Evolutionary conservation across 2,329 filamentous ascomycete genomes (phyloP), one percentile per base, ranked within the genome.

Genomic region (Blumeriella jaapii): DNA sequence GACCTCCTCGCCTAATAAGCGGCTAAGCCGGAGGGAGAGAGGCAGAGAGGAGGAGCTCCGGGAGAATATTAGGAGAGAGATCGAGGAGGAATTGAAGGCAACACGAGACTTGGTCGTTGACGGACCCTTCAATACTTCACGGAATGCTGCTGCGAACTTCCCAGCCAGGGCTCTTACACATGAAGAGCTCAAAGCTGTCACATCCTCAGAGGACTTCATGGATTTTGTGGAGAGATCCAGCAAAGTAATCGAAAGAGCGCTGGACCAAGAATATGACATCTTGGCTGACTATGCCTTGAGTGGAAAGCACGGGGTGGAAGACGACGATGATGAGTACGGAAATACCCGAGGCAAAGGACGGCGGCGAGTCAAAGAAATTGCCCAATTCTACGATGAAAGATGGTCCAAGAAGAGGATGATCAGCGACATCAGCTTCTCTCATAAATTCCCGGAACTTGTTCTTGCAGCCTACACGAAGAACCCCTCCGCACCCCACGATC

Each of bases 321-420:
- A 93, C 29, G 86, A 93, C 31, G 84, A 93, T 38, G 86, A 85
- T 47, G 78, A 84, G 46, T 67, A 61, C 32, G 79, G 79, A 11
- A 80, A 80, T 40, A 74, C 71, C 2, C 71, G 74, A 19, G 80
- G 78, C 3, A 79, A 80, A 45, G 80, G 78, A 32, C 75, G 80
- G 25, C 68, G 82, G 47, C 72, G 81, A 45, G 74, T 93, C 50
- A 89, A 83, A 57, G 87, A 98, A 59, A 68, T 94, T 31, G 78
- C 82, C 22, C 89, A 95, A 52, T 95, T 96, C 59, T 94, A 83
- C 61, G 87, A 95, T 54, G 82, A 93, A 42, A 74, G 86, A 56
- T 95, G 89, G 82, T 93, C 85, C 54, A 93, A 93, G 66, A 94
- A 95, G 64, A 79, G 87, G 46, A 95, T 95, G 82, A 81, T 98